phyloP scores from a whole-genome alignment of 1,139 yeast species.

The Citeromyces siamensis region DNA sequence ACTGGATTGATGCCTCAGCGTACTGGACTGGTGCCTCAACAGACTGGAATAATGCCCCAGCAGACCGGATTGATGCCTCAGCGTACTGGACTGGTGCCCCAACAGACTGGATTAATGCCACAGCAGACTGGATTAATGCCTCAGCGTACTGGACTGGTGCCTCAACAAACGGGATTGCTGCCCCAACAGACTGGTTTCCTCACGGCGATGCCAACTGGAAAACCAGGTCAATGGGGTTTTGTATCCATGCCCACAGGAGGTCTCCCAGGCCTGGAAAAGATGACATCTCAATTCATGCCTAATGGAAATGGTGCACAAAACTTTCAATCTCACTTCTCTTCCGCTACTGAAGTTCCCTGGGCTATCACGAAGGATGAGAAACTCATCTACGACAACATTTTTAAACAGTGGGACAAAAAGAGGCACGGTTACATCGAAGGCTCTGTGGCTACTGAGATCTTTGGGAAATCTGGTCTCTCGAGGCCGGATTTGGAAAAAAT shows the following conservation, averaged over 20 bases:
- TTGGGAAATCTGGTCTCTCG: slow-evolving; percentile 81
- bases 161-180: slow-evolving; percentile 25
- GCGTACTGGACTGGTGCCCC: slow-evolving; percentile 23
- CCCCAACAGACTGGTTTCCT: slow-evolving; percentile 32
- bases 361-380: slow-evolving; percentile 82
- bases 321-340: slow-evolving; percentile 6
- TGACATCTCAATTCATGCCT: slow-evolving; percentile 73
- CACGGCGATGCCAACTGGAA: slow-evolving; percentile 48
- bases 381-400: slow-evolving; percentile 74
- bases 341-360: slow-evolving; percentile 46
- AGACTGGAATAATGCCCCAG: slow-evolving; percentile 18
- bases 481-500: slow-evolving; percentile 79
- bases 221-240: slow-evolving; percentile 79
- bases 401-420: slow-evolving; percentile 72
- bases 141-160: slow-evolving; percentile 17
- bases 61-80: slow-evolving; percentile 20
- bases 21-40: slow-evolving; percentile 23
- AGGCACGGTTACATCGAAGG: slow-evolving; percentile 68
- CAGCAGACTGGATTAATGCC: slow-evolving; percentile 16
- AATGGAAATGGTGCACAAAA: slow-evolving; percentile 30
- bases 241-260: slow-evolving; percentile 64
- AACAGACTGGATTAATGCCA: slow-evolving; percentile 20
- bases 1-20: slow-evolving; percentile 29
- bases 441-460: slow-evolving; percentile 70
- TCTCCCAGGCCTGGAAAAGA: slow-evolving; percentile 62